Conservation (phyloP, 371 early-diverging fungal genomes). For the Mucor plumbeus region DNA sequence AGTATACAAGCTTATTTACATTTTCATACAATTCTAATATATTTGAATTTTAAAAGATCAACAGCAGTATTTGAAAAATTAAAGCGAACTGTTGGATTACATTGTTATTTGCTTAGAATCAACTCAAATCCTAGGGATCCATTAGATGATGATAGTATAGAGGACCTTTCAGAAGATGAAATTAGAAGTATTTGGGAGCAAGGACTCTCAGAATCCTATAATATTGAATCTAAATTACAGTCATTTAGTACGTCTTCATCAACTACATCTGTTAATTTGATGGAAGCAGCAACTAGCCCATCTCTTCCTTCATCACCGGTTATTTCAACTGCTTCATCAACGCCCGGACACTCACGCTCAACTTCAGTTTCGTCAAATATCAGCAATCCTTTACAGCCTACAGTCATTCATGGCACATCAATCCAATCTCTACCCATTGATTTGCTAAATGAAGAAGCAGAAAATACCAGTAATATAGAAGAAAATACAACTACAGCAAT, state of each 20-base stretch:
- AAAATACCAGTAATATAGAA: conserved; percentile 12
- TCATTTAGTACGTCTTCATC: conserved; percentile 12
- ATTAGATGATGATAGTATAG: conserved; percentile 30
- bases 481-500: background rate
- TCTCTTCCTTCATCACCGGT: conserved; percentile 16
- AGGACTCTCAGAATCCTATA: conserved; percentile 21
- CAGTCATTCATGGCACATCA: conserved; percentile 23
- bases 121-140: conserved; percentile 54
- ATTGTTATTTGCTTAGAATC: conserved; percentile 67
- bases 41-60: conserved; percentile 45
- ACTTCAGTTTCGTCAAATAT: conserved; percentile 26
- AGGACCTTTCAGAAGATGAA: conserved; percentile 18
- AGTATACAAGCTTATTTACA: background rate
- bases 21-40: too few relatives aligned
- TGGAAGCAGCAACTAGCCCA: conserved; percentile 9
- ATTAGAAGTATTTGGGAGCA: conserved; percentile 32
- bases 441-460: conserved; percentile 4
- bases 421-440: conserved; percentile 24
- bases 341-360: conserved; percentile 32
- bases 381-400: conserved; percentile 15
- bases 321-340: conserved; percentile 16
- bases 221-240: conserved; percentile 41
- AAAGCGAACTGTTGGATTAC: conserved; percentile 69
- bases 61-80: conserved; percentile 64
- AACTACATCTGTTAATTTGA: background rate